Percentiles rank a stretch among this genome's conserved stretches.
phyloP scores from a whole-genome alignment of 202 grass and related monocot genomes.

The Schoenoplectus tabernaemontani region DNA sequence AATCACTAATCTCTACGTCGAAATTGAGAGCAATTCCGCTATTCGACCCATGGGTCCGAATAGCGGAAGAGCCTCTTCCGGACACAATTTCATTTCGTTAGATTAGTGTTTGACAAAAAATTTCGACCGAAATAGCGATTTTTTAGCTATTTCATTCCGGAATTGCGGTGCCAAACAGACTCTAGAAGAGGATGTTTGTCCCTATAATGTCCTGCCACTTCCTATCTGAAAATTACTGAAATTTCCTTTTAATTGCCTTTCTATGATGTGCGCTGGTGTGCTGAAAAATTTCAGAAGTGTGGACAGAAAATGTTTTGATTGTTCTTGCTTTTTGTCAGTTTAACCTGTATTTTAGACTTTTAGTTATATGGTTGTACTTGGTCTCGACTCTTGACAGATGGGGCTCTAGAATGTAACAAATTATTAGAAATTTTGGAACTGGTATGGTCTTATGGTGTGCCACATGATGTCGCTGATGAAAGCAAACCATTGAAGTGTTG shows the following conservation, averaged over 20 bases:
- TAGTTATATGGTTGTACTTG: background rate
- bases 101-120: no score
- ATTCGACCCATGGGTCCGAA: no score
- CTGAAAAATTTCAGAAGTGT: background rate
- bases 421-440: slow-evolving; percentile 85
- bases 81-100: no score
- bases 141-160: no score
- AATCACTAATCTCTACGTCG: no score
- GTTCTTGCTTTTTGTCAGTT: background rate
- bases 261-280: background rate
- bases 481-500: slow-evolving; percentile 76
- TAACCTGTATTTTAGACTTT: background rate
- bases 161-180: no score
- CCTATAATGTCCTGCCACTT: background rate
- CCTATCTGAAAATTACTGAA: background rate
- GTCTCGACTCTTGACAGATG: slow-evolving; percentile 44
- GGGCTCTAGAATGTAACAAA: slow-evolving; percentile 80
- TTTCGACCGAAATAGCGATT: no score
- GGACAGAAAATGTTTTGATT: background rate
- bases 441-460: slow-evolving; percentile 67
- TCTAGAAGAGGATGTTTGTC: background rate
- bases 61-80: no score
- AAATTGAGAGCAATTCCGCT: no score
- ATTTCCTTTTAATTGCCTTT: background rate
- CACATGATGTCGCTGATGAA: slow-evolving; percentile 50